Percentiles rank a stretch among this genome's conserved stretches.
phyloP scores from a whole-genome alignment of 805 yeast species.

The Ogataea pilisensis region DNA sequence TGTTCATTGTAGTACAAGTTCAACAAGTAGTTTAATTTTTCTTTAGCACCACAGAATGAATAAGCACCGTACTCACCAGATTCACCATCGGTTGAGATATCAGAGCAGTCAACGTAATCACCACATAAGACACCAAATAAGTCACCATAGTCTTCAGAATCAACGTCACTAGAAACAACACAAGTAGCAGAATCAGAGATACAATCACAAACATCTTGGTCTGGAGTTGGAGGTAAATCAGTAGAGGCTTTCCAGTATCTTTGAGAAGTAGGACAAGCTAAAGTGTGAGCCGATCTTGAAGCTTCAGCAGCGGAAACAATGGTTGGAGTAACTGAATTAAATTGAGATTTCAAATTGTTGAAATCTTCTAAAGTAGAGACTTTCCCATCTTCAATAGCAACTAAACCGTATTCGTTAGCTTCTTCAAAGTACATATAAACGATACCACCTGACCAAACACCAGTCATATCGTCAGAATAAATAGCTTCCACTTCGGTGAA shows the following conservation, averaged over 20 bases:
- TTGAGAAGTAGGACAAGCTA: conserved; percentile 48
- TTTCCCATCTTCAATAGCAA: conserved; percentile 41
- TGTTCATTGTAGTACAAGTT: conserved; percentile 57
- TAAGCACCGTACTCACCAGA: conserved; percentile 68
- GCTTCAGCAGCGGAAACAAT: conserved; percentile 34
- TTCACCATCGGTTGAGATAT: conserved; percentile 56
- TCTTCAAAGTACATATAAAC: conserved; percentile 90
- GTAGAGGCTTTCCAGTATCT: conserved; percentile 65
- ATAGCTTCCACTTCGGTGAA: conserved; percentile 72
- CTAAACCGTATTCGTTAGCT: conserved; percentile 77
- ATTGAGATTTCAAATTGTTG: conserved; percentile 49
- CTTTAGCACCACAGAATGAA: conserved; percentile 69
- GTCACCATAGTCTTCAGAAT: conserved; percentile 51
- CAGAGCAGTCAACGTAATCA: conserved; percentile 54
- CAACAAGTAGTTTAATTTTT: conserved; percentile 62
- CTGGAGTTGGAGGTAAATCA: conserved; percentile 74
- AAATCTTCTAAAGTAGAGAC: conserved; percentile 64
- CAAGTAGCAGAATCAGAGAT: conserved; percentile 50
- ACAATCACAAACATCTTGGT: conserved; percentile 63
- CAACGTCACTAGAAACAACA: conserved; percentile 51
- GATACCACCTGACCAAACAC: conserved; percentile 92
- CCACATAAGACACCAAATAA: conserved; percentile 63
- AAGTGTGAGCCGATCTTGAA: conserved; percentile 32
- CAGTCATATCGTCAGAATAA: conserved; percentile 69
- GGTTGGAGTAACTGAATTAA: conserved; percentile 51